Base-by-base conservation (phyloP, 768 basidiomycete species). In the Fomitopsis serialis region DNA sequence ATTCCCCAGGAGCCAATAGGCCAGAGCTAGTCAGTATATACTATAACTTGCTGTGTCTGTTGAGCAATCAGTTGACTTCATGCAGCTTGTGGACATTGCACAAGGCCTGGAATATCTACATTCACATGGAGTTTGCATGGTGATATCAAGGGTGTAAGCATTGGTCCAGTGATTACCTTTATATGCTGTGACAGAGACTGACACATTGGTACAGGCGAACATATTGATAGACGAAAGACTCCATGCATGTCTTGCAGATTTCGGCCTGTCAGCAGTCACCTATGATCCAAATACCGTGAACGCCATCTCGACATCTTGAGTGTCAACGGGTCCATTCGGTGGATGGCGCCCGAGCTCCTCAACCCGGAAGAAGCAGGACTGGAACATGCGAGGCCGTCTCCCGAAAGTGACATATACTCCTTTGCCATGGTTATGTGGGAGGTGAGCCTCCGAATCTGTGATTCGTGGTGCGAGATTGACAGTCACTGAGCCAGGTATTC, bases 131-230 rank as follows among this genome's bases (percentile, higher is more conserved):
- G 23, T 54, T n/a, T 54, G 15, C 53, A 54, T 32, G 46, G 53
- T n/a, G 53, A 54, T 29, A 50, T 54, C 17, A 54, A 54, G 42
- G 17, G 45, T 15, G 54, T 55, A 47, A 27, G 48, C n/a, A 35
- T n/a, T 12, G 17, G 42, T 12, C 24, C 1, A 4, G n/a, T 19
- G 17, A 5, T 15, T 23, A 23, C 25, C 13, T 46, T 11, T 19
- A 13, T n/a, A n/a, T n/a, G n/a, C n/a, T n/a, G n/a, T n/a, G n/a
- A n/a, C n/a, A n/a, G n/a, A n/a, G n/a, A n/a, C n/a, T n/a, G n/a
- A n/a, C n/a, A n/a, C n/a, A n/a, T n/a, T n/a, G n/a, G n/a, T 19
- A 40, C 35, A 54, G 53, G 46, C 53, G 2, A 49, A 54, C 32
- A 50, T 54, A 13, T 35, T 54, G 9, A 21, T 54, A n/a, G 37